Conservation (phyloP, 345 rosid species). For the Angophora floribunda region DNA sequence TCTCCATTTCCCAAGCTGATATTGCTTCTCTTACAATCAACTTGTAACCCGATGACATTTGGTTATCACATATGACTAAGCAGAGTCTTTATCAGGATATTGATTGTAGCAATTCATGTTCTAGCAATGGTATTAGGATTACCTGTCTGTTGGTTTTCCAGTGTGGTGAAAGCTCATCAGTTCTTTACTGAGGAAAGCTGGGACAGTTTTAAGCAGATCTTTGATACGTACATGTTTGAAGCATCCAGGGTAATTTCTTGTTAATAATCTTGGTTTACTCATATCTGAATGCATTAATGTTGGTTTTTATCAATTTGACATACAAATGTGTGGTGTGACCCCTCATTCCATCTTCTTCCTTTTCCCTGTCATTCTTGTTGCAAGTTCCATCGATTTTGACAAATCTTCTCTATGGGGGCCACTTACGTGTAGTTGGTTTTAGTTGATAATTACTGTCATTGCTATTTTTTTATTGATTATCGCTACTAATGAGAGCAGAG, state of each 20-base stretch:
- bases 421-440: background rate
- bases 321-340: background rate
- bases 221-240: conserved; percentile 74
- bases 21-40: background rate
- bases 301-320: background rate
- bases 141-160: conserved; percentile 31
- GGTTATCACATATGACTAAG: background rate
- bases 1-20: conserved; percentile 16
- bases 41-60: background rate
- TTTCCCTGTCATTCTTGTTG: background rate
- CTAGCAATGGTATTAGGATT: background rate
- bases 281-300: background rate
- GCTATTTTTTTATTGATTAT: background rate
- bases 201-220: conserved; percentile 80
- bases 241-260: conserved; percentile 71
- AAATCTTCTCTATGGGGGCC: background rate
- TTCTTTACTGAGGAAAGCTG: conserved; percentile 83
- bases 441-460: background rate
- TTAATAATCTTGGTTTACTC: background rate
- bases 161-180: conserved; percentile 91
- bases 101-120: conserved; percentile 4
- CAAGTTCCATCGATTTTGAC: background rate
- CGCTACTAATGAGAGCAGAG: background rate
- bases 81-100: conserved; percentile 18
- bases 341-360: background rate